Percentiles rank a stretch among this genome's conserved stretches.
These are phyloP conservation scores for Orychophragmus violaceus DNA, from an alignment of 345 rosid genomes.

Conservation along the genomic window DNA sequence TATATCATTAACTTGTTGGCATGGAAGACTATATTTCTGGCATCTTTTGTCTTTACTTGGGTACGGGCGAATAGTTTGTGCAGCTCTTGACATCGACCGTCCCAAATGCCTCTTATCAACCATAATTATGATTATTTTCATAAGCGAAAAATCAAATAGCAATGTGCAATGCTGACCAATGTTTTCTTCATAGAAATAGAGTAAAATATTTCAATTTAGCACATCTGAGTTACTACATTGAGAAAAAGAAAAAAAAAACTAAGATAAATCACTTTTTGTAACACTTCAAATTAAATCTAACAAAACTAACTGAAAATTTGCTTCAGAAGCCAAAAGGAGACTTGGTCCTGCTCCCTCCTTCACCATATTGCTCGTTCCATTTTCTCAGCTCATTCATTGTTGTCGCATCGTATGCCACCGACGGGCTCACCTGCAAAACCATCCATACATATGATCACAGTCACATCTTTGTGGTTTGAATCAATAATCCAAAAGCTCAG, in stretches of 20 bases:
- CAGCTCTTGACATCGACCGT: no score
- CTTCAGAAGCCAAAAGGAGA: conserved; percentile 75
- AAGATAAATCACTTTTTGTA: neutral
- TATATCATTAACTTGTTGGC: no score
- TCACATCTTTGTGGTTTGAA: conserved; percentile 5
- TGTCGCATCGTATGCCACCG: conserved; percentile 74
- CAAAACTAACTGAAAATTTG: neutral
- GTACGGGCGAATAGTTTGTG: no score
- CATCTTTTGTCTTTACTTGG: no score
- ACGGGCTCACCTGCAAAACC: conserved; percentile 72
- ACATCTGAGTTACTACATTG: neutral
- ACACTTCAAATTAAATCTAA: neutral
- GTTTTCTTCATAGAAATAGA: neutral
- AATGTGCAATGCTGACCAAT: neutral
- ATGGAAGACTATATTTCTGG: no score
- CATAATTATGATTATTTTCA: neutral
- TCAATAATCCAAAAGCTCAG: neutral
- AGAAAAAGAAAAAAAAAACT: no score
- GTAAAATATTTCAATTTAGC: neutral
- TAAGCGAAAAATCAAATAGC: no score
- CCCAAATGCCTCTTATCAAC: no score
- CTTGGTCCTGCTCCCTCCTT: conserved; percentile 82
- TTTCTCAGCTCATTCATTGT: conserved; percentile 95
- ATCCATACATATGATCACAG: conserved; percentile 2
- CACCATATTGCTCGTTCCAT: conserved; percentile 98